These are phyloP conservation scores for Ogataea ramenticola DNA, from an alignment of 805 yeast species.

Conservation along the genomic window DNA sequence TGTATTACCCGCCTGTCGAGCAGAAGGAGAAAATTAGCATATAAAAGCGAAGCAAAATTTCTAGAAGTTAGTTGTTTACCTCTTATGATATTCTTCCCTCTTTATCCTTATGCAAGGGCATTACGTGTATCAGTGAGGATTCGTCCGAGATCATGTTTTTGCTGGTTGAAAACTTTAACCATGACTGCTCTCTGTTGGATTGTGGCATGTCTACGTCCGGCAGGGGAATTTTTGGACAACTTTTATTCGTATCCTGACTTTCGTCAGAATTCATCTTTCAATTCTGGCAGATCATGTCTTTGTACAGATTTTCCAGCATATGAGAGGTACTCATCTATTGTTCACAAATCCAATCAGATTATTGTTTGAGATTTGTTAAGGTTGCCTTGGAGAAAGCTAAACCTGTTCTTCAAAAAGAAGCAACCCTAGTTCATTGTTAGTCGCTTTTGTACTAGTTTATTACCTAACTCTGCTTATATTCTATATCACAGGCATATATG, in stretches of 20 bases:
- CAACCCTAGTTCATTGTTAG: no score
- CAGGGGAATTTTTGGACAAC: conserved; percentile 73
- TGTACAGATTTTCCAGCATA: background rate
- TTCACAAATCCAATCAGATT: no score
- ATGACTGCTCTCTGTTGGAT: conserved; percentile 64
- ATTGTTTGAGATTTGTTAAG: no score
- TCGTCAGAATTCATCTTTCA: background rate
- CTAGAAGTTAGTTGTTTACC: background rate
- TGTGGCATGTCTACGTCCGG: conserved; percentile 28
- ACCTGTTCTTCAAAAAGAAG: no score
- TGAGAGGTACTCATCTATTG: no score
- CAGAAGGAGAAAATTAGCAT: no score
- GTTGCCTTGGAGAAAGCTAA: no score
- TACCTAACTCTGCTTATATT: no score
- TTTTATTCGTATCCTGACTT: conserved; percentile 1
- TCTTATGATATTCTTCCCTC: conserved; percentile 16
- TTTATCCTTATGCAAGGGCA: conserved; percentile 99
- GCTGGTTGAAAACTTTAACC: conserved; percentile 99
- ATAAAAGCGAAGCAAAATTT: background rate
- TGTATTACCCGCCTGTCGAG: no score
- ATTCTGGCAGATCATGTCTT: background rate
- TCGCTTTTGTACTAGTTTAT: no score
- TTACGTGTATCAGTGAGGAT: conserved; percentile 99
- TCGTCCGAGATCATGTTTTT: conserved; percentile 99
- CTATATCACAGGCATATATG: no score